phyloP scores from a whole-genome alignment of 768 basidiomycete genomes.

The Kwoniella mangroviensis region DNA sequence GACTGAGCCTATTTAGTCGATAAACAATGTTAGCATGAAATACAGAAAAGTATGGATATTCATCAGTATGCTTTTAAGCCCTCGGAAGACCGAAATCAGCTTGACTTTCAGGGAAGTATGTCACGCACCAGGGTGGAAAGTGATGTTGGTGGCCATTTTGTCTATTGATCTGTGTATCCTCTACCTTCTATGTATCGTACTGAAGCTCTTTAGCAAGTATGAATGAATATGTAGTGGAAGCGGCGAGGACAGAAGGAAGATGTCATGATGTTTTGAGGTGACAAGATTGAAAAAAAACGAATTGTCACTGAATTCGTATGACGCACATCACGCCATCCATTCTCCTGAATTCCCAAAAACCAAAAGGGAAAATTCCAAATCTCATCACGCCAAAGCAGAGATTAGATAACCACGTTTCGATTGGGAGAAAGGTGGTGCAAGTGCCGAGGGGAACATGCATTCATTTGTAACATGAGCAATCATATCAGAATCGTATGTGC shows the following conservation, averaged over 20 bases:
- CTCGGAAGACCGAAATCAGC: no score
- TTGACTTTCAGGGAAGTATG: constrained; percentile 6
- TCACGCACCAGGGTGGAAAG: constrained; percentile 60
- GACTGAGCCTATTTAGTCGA: constrained; percentile 84
- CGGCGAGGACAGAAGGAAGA: not conserved
- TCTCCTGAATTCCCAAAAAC: constrained; percentile 16
- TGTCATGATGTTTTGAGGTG: not conserved
- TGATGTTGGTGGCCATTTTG: constrained; percentile 60
- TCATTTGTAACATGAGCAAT: no score
- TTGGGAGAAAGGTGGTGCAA: no score
- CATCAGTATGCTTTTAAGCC: no score
- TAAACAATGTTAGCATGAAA: no score
- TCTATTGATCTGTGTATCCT: not conserved
- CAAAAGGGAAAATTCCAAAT: constrained; percentile 6
- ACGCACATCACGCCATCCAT: constrained; percentile 19
- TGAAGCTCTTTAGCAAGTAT: not conserved
- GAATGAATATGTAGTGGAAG: not conserved
- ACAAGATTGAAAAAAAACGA: not conserved
- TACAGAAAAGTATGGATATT: no score
- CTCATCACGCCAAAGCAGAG: constrained; percentile 1
- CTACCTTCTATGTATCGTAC: not conserved
- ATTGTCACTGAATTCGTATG: not conserved
- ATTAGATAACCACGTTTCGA: constrained; percentile 28
- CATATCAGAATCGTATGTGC: no score
- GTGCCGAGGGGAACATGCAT: no score